Evolutionary conservation across 2,329 filamentous ascomycete species (phyloP).

Genomic region (Fulvia fulva): DNA sequence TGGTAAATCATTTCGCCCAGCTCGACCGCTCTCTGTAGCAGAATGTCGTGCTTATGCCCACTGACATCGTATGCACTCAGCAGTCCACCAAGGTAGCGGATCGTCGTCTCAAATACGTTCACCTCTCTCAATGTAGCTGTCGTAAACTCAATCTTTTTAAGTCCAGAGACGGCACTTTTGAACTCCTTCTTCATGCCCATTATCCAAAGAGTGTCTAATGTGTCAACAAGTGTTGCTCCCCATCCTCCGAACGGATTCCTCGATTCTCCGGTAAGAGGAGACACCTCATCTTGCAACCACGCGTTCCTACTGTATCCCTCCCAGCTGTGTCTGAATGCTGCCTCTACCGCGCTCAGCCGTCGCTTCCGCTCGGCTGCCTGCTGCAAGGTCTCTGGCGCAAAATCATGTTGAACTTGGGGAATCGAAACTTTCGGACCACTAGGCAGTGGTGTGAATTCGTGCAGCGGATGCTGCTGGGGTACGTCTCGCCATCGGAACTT

Average conservation of each 20-base stretch:
- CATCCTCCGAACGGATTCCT: slow-evolving; percentile 85
- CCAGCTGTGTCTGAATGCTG: slow-evolving; percentile 76
- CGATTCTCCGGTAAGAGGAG: slow-evolving; percentile 45
- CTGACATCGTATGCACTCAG: slow-evolving; percentile 66
- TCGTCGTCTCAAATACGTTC: slow-evolving; percentile 68
- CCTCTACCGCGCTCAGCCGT: slow-evolving; percentile 64
- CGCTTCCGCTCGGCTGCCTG: slow-evolving; percentile 60
- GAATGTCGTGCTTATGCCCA: slow-evolving; percentile 38
- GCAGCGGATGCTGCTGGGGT: slow-evolving; percentile 62
- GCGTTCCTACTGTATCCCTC: slow-evolving; percentile 73
- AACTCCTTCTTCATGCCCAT: slow-evolving; percentile 66
- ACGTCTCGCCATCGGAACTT: slow-evolving; percentile 33
- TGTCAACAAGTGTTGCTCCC: slow-evolving; percentile 83
- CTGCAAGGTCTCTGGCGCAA: slow-evolving; percentile 59
- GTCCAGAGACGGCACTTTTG: slow-evolving; percentile 56
- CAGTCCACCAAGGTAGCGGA: slow-evolving; percentile 68
- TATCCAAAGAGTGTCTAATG: slow-evolving; percentile 70
- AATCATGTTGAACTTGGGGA: slow-evolving; percentile 71
- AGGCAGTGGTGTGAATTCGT: slow-evolving; percentile 69
- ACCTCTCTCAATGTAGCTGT: slow-evolving; percentile 49
- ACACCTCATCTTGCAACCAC: slow-evolving; percentile 82
- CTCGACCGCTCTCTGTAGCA: slow-evolving; percentile 60
- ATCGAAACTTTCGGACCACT: slow-evolving; percentile 64
- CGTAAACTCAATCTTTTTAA: slow-evolving; percentile 60
- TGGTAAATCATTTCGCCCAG: slow-evolving; percentile 62